Evolutionary conservation across 805 yeast genomes (phyloP), one percentile per base, ranked within the genome.

Genomic region (Candida railenensis): DNA sequence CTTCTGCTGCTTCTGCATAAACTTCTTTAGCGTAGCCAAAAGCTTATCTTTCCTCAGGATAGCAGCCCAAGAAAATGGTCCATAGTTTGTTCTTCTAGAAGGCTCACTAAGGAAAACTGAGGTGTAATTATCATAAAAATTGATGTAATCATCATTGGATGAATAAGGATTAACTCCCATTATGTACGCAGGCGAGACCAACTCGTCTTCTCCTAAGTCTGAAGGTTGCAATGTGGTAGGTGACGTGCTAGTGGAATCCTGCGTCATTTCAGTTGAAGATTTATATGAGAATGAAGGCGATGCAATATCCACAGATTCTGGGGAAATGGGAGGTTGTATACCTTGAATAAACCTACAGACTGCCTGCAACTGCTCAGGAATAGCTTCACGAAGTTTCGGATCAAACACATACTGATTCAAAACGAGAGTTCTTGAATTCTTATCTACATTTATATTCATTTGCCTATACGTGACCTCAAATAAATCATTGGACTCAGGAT

Each of bases 61-160:
- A 14, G 67, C 55, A 3, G 54, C 48, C 59, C 63, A 61, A 5
- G 59, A 48, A 25, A 62, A 55, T 0, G 66, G 64, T 0, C 67
- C 67, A 36, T 49, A 55, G 36, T 55, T 58, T 15, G 50, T 50
- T 36, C 63, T 48, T 14, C 64, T 48, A 16, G 53, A 46, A 4
- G 53, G 48, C 3, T 55, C 61, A 32, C 48, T 49, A 21, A 49
- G 43, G 22, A 56, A 53, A 1, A 53, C 42, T 1, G 60, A 48
- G 20, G 56, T 44, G 36, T 56, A 25, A 15, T 40, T 42, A 11
- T 47, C 45, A 22, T 38, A 44, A 19, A 51, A 44, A 30, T 49
- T 47, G 5, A 51, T 49, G 5, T 30, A 34, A 15, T 51, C 54
- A 15, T 44, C 47, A 15, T 12, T 16, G 12, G 40, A 25, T 12